These are phyloP conservation scores for Globisporangium megalacanthum DNA, from an alignment of 352 stramenopile species.

Conservation along the genomic window DNA sequence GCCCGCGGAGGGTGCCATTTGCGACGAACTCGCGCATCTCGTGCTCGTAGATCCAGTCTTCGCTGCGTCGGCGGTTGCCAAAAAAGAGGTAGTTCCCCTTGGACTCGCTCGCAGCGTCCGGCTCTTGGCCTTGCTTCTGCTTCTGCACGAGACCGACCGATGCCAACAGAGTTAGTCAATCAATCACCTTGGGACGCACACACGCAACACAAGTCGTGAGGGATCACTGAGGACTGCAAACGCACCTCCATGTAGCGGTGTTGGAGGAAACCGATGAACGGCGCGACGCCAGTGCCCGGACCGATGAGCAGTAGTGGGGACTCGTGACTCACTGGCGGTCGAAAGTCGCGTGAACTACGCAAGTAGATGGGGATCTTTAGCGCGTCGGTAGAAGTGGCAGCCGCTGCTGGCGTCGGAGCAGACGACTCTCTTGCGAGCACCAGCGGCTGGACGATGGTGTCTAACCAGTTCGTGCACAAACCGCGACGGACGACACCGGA, in stretches of 20 bases:
- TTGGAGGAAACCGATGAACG: constrained; percentile 95
- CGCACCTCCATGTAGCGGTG: constrained; percentile 58
- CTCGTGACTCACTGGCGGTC: constrained; percentile 70
- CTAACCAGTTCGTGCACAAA: constrained; percentile 67
- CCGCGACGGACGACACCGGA: constrained; percentile 34
- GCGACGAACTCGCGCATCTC: constrained; percentile 75
- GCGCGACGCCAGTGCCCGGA: constrained; percentile 93
- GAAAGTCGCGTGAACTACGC: constrained; percentile 88
- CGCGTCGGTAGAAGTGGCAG: neutral
- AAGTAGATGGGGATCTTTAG: constrained; percentile 86
- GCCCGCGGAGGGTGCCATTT: constrained; percentile 68
- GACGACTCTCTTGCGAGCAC: constrained; percentile 7
- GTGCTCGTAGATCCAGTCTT: constrained; percentile 92
- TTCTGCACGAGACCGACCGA: neutral
- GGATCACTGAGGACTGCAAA: neutral
- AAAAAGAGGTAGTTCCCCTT: constrained; percentile 92
- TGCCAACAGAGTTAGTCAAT: too few species aligned
- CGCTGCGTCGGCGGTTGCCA: constrained; percentile 81
- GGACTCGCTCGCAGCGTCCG: constrained; percentile 21
- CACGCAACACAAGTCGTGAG: neutral
- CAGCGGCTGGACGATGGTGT: constrained; percentile 38
- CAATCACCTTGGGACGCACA: too few species aligned
- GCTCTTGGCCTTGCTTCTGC: neutral
- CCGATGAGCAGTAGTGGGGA: constrained; percentile 93
- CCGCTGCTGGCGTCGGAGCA: neutral